Percentiles rank a stretch among this genome's conserved stretches.
Evolutionary conservation across 2,329 filamentous ascomycete species (phyloP).

Genomic region (Massarina eburnea): DNA sequence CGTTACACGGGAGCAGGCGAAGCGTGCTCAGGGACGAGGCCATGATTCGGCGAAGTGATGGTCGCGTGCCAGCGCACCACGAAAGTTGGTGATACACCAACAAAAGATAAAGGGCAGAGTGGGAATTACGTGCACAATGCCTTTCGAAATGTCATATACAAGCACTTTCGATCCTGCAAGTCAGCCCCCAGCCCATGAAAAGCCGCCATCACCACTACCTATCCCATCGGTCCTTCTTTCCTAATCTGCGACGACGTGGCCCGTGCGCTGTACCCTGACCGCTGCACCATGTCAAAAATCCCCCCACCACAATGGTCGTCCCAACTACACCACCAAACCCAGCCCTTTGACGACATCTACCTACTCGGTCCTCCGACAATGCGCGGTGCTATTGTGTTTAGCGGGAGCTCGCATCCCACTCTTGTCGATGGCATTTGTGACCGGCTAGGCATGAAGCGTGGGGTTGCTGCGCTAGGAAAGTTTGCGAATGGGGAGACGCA

Average conservation of each 20-base stretch:
- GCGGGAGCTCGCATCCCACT: constrained; percentile 64
- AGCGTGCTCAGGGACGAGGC: constrained; percentile 32
- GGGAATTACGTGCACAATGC: neutral
- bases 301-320: constrained; percentile 14
- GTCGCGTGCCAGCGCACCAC: constrained; percentile 33
- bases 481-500: constrained; percentile 72
- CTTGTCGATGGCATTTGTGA: constrained; percentile 68
- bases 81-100: constrained; percentile 19
- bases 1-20: constrained; percentile 39
- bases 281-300: constrained; percentile 10
- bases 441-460: constrained; percentile 61
- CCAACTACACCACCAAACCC: neutral
- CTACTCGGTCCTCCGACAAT: constrained; percentile 50
- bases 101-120: constrained; percentile 7
- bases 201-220: constrained; percentile 1
- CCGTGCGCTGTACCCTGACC: neutral
- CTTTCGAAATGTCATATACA: neutral
- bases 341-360: constrained; percentile 23
- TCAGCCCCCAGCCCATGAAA: no score
- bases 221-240: neutral
- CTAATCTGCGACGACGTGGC: neutral
- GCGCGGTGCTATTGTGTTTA: constrained; percentile 69
- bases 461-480: constrained; percentile 63
- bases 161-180: no score
- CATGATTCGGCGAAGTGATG: constrained; percentile 26